Percentiles rank a stretch among this genome's conserved stretches.
Evolutionary conservation across 441 rosid genomes (phyloP).

Genomic region (Pelargonium australe): DNA sequence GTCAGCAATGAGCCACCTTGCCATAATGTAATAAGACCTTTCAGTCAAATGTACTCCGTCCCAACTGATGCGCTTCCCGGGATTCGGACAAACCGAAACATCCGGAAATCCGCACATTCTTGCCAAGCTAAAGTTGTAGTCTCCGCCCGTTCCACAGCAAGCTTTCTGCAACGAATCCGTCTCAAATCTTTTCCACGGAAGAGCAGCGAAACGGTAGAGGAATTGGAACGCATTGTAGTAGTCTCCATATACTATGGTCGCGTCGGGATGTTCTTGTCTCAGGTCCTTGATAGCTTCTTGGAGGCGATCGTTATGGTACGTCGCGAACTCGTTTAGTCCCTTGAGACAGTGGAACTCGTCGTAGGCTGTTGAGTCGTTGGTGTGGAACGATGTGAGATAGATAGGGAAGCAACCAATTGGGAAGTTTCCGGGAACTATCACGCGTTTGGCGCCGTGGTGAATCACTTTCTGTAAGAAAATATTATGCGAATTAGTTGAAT

Average conservation of each 20-base stretch:
- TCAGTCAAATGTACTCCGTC: slow-evolving; percentile 41
- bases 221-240: slow-evolving; percentile 29
- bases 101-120: slow-evolving; percentile 22
- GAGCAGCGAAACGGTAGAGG: slow-evolving; percentile 10
- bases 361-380: slow-evolving; percentile 26
- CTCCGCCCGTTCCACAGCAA: slow-evolving; percentile 38
- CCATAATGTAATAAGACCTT: slow-evolving; percentile 25
- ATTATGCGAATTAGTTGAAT: background rate
- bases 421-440: slow-evolving; percentile 32
- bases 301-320: slow-evolving; percentile 29
- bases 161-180: slow-evolving; percentile 26
- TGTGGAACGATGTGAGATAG: slow-evolving; percentile 22
- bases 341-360: slow-evolving; percentile 32
- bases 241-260: slow-evolving; percentile 28
- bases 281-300: slow-evolving; percentile 28
- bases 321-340: slow-evolving; percentile 24
- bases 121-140: slow-evolving; percentile 20
- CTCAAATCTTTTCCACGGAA: slow-evolving; percentile 25
- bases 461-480: slow-evolving; percentile 21
- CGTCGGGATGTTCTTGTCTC: slow-evolving; percentile 19
- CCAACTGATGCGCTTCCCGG: slow-evolving; percentile 27
- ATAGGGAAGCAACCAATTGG: slow-evolving; percentile 35
- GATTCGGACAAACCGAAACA: slow-evolving; percentile 26
- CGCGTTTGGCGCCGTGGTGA: slow-evolving; percentile 24
- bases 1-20: slow-evolving; percentile 24